Evolutionary conservation across 345 rosid genomes (phyloP), one percentile per base, ranked within the genome.

Genomic region (Gynandropsis gynandra): DNA sequence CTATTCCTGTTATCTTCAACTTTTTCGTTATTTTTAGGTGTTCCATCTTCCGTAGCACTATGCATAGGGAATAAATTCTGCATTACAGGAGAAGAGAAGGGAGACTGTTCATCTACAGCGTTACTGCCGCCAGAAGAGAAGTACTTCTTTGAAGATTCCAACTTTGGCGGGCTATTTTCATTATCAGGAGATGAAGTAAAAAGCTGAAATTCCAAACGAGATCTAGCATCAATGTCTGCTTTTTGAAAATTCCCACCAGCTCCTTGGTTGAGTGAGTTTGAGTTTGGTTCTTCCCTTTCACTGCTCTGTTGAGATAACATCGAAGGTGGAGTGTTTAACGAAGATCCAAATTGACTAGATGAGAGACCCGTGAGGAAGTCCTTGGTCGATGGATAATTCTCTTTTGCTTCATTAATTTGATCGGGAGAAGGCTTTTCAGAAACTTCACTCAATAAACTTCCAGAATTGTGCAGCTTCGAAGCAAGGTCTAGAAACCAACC

Each of bases 51-150:
- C 21, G 74, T 68, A 12, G 76, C 61, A 18, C 76, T 75, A 67
- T 73, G 83, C 76, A 89, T 49, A 12, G 97, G 97, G 72, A 85
- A 85, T 56, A 85, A 54, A 63, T 71, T 78, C 53, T 79, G 81
- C 67, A 77, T 77, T 53, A 80, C 69, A 5, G 87, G 97, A 61
- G 97, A 80, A 31, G 95, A 85, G 21, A 87, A 80, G 12, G 83
- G 87, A 32, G 97, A 89, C 42, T 67, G 63, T 34, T 80, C 95
- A 61, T 77, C 92, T 1, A 66, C 69, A 50, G 87, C 92, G 62
- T 85, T 80, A 66, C 95, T 85, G 72, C 97, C 79, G 64, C 73
- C 95, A 24, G 97, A 89, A 52, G 97, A 89, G 69, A 77, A 89
- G 65, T 89, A 85, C 67, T 77, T 85, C 71, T 79, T 68, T 33